phyloP scores from a whole-genome alignment of 2,329 filamentous ascomycete species.

The Septoria linicola region DNA sequence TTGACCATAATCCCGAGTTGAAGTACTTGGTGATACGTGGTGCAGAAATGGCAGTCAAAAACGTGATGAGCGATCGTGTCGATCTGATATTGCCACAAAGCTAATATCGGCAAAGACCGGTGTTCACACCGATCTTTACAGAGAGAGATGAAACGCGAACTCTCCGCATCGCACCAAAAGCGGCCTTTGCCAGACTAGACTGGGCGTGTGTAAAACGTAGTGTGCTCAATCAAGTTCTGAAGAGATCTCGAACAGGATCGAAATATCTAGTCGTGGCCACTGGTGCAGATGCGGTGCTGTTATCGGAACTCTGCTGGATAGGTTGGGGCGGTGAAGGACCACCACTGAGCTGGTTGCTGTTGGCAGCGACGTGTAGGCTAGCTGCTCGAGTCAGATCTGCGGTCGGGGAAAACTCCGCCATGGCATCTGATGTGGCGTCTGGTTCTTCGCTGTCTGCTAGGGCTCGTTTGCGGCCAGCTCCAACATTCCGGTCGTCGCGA shows the following conservation, averaged over 20 bases:
- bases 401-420: conserved; percentile 3
- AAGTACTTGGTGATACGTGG: too few species aligned
- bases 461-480: conserved; percentile 4
- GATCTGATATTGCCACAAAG: too few species aligned
- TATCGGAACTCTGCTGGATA: neutral
- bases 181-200: too few species aligned
- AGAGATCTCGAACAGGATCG: conserved; percentile 17
- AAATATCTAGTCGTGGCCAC: conserved; percentile 5
- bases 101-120: too few species aligned
- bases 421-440: conserved; percentile 10
- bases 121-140: too few species aligned
- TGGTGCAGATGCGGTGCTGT: neutral
- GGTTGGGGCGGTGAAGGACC: neutral
- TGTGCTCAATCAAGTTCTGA: conserved; percentile 15
- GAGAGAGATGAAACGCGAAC: too few species aligned
- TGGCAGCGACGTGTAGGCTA: conserved; percentile 6
- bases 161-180: too few species aligned
- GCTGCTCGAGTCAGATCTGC: conserved; percentile 4
- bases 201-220: too few species aligned
- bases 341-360: neutral
- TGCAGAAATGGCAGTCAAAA: too few species aligned
- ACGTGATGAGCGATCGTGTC: too few species aligned
- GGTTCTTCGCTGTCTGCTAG: conserved; percentile 12
- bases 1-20: too few species aligned
- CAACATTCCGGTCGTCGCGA: conserved; percentile 18